A percentile compares a stretch with the other conserved stretches of the same genome.
Conservation (phyloP, 495 filamentous ascomycete genomes). For the Penicillium ucsense region DNA sequence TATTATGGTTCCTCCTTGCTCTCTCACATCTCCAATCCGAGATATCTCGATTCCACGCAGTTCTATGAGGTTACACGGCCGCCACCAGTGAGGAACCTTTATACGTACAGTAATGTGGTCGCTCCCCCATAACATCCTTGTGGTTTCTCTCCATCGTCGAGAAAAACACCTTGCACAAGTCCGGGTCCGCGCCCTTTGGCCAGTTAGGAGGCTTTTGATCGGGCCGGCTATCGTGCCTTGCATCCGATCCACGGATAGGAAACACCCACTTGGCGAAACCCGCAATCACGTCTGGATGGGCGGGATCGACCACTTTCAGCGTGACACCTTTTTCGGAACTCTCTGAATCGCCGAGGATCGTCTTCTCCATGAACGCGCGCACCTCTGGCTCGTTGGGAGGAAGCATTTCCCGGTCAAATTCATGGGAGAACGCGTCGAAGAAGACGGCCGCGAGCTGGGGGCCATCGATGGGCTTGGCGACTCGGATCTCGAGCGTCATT, state of each 20-base stretch:
- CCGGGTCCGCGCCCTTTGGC: slow-evolving; percentile 10
- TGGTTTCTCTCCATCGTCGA: slow-evolving; percentile 10
- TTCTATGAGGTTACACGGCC: too few relatives aligned
- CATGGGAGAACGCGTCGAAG: slow-evolving; percentile 13
- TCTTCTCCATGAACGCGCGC: slow-evolving; percentile 9
- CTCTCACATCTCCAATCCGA: neutral
- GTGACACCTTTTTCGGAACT: slow-evolving; percentile 1
- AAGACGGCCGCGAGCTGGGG: slow-evolving; percentile 10
- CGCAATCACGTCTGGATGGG: slow-evolving; percentile 3
- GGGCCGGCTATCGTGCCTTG: slow-evolving; percentile 7
- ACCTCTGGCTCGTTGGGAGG: slow-evolving; percentile 14
- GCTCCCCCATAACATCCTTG: slow-evolving; percentile 12
- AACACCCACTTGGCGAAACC: slow-evolving; percentile 20
- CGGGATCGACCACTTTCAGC: slow-evolving; percentile 10
- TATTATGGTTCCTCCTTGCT: neutral
- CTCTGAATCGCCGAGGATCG: neutral
- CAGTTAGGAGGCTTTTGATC: slow-evolving; percentile 1
- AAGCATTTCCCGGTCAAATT: slow-evolving; percentile 16
- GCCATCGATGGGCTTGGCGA: slow-evolving; percentile 9
- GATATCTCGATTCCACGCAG: neutral
- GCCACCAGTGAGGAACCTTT: too few relatives aligned
- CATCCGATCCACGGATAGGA: neutral
- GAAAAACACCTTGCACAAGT: slow-evolving; percentile 18
- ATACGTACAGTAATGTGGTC: slow-evolving; percentile 21
- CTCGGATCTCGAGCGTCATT: slow-evolving; percentile 12